A percentile compares a stretch with the other conserved stretches of the same genome.
phyloP scores from a whole-genome alignment of 2,329 filamentous ascomycete genomes.

The Hypocrella siamensis region DNA sequence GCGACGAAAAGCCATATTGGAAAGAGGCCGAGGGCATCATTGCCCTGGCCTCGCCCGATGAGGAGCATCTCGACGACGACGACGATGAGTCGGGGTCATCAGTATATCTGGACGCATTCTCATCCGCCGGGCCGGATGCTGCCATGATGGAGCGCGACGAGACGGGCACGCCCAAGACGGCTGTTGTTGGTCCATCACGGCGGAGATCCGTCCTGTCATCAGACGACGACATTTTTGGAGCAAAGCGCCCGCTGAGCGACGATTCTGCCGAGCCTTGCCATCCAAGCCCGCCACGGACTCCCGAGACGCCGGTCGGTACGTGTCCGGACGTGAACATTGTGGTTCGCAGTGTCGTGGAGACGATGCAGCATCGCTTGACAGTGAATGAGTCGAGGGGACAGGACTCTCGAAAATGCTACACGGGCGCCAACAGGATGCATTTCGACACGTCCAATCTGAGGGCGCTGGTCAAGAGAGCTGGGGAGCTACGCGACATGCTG shows the following conservation, averaged over 20 bases:
- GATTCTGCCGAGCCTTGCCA: constrained; percentile 17
- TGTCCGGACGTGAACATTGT: constrained; percentile 29
- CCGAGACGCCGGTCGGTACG: constrained; percentile 18
- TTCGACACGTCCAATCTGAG: constrained; percentile 57
- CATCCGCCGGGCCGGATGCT: constrained; percentile 23
- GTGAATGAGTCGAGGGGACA: constrained; percentile 15
- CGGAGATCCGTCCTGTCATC: constrained; percentile 48
- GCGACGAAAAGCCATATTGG: constrained; percentile 48
- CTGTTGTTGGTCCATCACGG: constrained; percentile 35
- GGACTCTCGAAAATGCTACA: constrained; percentile 11
- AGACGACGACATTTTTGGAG: constrained; percentile 51
- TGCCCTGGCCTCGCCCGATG: constrained; percentile 58
- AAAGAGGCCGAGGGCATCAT: constrained; percentile 78
- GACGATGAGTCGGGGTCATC: constrained; percentile 21
- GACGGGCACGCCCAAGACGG: constrained; percentile 29
- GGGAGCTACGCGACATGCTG: constrained; percentile 40
- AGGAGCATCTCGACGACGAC: constrained; percentile 27
- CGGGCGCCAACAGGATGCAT: constrained; percentile 38
- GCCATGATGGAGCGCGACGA: constrained; percentile 23
- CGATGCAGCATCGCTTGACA: constrained; percentile 28
- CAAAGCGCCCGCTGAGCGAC: constrained; percentile 28
- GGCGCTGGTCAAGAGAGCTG: constrained; percentile 46
- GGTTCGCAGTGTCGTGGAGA: constrained; percentile 46
- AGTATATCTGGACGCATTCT: constrained; percentile 22
- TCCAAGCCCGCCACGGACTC: constrained; percentile 25